Conservation (phyloP, 2,329 filamentous ascomycete genomes). For the Simplicillium aogashimaense region DNA sequence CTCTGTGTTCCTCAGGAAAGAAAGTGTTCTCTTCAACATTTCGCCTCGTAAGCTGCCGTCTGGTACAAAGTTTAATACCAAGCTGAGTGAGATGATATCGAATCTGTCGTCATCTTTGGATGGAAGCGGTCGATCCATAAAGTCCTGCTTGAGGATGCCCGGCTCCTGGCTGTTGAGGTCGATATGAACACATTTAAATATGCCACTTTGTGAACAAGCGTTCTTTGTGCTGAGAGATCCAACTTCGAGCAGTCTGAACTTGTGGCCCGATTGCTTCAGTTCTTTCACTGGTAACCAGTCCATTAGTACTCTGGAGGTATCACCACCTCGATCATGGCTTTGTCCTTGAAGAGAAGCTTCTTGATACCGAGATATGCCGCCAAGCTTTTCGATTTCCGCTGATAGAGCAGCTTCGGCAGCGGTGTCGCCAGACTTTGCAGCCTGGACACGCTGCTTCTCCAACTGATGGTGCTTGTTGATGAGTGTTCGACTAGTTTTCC, state of each 20-base stretch:
- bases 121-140: conserved; percentile 80
- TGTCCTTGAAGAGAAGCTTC: conserved; percentile 61
- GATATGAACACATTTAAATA: conserved; percentile 71
- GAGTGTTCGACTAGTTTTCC: conserved; percentile 52
- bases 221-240: conserved; percentile 80
- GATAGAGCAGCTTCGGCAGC: conserved; percentile 33
- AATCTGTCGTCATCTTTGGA: conserved; percentile 53
- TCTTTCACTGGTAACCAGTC: conserved; percentile 42
- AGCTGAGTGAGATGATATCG: conserved; percentile 81
- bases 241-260: conserved; percentile 70
- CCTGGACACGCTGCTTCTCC: conserved; percentile 51
- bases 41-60: conserved; percentile 64
- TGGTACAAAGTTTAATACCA: conserved; percentile 92
- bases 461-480: conserved; percentile 59
- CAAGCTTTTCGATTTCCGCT: conserved; percentile 45
- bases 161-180: conserved; percentile 81
- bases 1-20: conserved; percentile 47
- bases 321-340: conserved; percentile 53
- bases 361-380: conserved; percentile 55
- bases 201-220: conserved; percentile 63
- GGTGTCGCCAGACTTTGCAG: conserved; percentile 40
- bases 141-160: conserved; percentile 80
- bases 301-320: conserved; percentile 55
- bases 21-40: conserved; percentile 70
- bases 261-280: conserved; percentile 13